Base-by-base conservation (phyloP, 176 grass and related monocot species). In the Oryza coarctata region DNA sequence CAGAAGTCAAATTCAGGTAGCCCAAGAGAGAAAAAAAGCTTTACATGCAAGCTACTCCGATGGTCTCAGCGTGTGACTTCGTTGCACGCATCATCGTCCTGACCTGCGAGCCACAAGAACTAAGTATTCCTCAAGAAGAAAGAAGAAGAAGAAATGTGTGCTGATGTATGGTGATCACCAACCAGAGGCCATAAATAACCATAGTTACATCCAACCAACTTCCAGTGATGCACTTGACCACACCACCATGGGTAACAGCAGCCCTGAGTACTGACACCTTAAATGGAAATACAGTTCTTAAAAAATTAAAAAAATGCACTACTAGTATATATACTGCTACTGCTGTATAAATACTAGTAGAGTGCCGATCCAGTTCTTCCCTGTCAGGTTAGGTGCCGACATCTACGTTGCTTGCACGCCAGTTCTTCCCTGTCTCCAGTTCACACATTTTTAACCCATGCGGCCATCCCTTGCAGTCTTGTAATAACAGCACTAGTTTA, bases 321-420 rank as follows among this genome's bases (percentile, higher is more conserved):
- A 49, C 15, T 49, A 22, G 15, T 58, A 23, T 50, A 5, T 25
- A 60, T 9, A 25, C 7, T 58, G 0, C 12, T 9, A 25, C 7
- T 58, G 0, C 12, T 58, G 52, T 23, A 58, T 22, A 58, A 58
- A 58, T 23, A 23, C 20, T 57, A 8, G 50, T 18, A 22, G 36
- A 28, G 32, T 12, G 8, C 1, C 22, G 44, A 10, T 15, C 34
- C 30, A 35, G 65, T 27, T 41, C 66, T 11, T 69, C 20, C 31
- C 22, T n/a, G 20, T 38, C 34, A 9, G n/a, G 12, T 41, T 26
- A 60, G 55, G 55, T 60, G 50, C 55, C 0, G 55, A 25, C 26
- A 14, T 25, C 2, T 22, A 17, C 50, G 28, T 87, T 69, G 47
- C 85, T 81, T 81, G 71, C 71, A 87, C 70, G 63, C 36, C 85